Conservation (phyloP, 768 basidiomycete species). For the Mycena floridula region DNA sequence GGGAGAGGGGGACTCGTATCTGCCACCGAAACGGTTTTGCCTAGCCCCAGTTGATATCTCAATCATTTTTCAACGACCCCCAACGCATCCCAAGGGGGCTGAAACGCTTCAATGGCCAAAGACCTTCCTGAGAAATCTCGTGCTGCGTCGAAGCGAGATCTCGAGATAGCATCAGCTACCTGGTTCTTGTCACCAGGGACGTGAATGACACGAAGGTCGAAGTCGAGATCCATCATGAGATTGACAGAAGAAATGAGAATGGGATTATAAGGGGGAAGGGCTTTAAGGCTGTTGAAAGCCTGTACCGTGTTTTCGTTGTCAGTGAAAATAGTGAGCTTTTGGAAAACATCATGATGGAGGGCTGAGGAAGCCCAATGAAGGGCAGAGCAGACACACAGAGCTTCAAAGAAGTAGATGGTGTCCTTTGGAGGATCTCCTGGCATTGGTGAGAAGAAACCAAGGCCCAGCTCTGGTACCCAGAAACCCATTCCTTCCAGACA, state of each 20-base stretch:
- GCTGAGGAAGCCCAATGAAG: slow-evolving; percentile 3
- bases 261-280: slow-evolving; percentile 15
- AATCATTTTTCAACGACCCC: slow-evolving; percentile 20
- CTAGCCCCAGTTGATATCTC: too few relatives aligned
- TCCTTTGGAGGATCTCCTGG: slow-evolving; percentile 1
- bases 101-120: background rate
- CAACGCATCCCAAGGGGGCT: slow-evolving; percentile 22
- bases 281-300: slow-evolving; percentile 20
- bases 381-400: slow-evolving; percentile 11
- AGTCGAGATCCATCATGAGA: slow-evolving; percentile 3
- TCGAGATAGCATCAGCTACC: slow-evolving; percentile 23
- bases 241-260: slow-evolving; percentile 19
- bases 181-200: slow-evolving; percentile 14
- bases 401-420: slow-evolving; percentile 4
- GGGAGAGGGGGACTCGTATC: too few relatives aligned
- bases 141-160: slow-evolving; percentile 5
- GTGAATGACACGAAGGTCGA: slow-evolving; percentile 18
- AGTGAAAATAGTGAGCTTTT: slow-evolving; percentile 16
- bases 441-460: slow-evolving; percentile 4
- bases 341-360: background rate
- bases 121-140: background rate
- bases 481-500: slow-evolving; percentile 3
- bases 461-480: slow-evolving; percentile 3
- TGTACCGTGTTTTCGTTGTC: slow-evolving; percentile 23
- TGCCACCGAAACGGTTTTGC: too few relatives aligned